phyloP scores from a whole-genome alignment of 2,329 filamentous ascomycete genomes.

The Fulvia fulva region DNA sequence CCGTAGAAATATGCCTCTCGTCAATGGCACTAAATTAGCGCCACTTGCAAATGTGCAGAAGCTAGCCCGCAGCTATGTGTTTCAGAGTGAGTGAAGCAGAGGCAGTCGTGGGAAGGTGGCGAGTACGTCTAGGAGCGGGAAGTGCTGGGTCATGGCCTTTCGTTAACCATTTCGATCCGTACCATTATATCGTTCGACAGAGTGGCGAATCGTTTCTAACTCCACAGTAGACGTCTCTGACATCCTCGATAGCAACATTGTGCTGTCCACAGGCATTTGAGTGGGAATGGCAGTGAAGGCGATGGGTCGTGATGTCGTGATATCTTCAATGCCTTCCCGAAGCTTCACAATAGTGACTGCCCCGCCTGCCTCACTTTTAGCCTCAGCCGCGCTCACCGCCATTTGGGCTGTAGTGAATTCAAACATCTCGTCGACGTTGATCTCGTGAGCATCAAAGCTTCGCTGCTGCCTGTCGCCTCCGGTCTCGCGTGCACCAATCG shows the following conservation, averaged over 20 bases:
- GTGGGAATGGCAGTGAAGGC: background rate
- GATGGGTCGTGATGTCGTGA: background rate
- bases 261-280: background rate
- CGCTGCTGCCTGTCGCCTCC: constrained; percentile 8
- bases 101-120: background rate
- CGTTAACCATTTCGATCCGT: background rate
- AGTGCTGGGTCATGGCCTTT: background rate
- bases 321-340: background rate
- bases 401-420: background rate
- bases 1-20: background rate
- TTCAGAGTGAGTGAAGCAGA: constrained; percentile 1
- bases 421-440: background rate
- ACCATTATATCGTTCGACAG: background rate
- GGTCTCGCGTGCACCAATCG: constrained; percentile 35
- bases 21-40: background rate
- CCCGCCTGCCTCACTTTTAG: background rate
- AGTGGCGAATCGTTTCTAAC: background rate
- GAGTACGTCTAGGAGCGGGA: background rate
- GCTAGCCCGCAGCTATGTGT: background rate
- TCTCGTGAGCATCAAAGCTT: constrained; percentile 18
- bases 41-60: background rate
- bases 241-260: background rate
- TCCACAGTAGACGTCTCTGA: background rate
- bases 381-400: background rate
- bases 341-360: background rate